Base-by-base conservation (phyloP, 108 stramenopile species). In the Conticribra guillardii region DNA sequence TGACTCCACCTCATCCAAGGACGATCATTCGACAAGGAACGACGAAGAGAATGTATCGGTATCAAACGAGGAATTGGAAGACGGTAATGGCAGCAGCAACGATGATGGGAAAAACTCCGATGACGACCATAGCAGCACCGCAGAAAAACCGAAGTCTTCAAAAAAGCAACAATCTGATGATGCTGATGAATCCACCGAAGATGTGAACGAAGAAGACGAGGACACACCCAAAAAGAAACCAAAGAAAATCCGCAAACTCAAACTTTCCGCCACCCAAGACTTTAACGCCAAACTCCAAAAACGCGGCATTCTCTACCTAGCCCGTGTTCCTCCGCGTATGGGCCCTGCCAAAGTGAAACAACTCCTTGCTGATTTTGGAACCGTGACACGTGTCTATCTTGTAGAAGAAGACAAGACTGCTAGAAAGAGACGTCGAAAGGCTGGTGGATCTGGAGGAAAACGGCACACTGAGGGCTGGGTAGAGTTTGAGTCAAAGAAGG, bases 251-350 rank as follows among this genome's bases (percentile, higher is more conserved):
- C 84, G 86, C 74, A 87, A 74, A 64, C 67, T 89, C 33, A 81
- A 77, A 29, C 54, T 89, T 49, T 64, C 73, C 16, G 64, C 87
- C 44, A 91, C 91, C 28, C 73, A 88, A 51, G 80, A 92, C 64
- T 95, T 91, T 66, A 95, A 95, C 64, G 87, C 72, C 34, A 83
- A 85, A 44, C 80, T 92, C 18, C 66, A 79, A 48, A 85, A 79
- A 31, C 83, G 91, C 2, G 98, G 97, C 24, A 93, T 98, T 21
- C 32, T 99, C 22, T 99, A 99, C 85, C 78, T 99, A 47, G 90
- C 97, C 45, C 93, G 97, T 27, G 69, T 98, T 21, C 98, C 98
- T 22, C 97, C 98, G 7, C 86, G 94, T 27, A 97, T 99, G 96
- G 93, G 89, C 18, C 97, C 97, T 0, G 89, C 92, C 48, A 98